phyloP scores from a whole-genome alignment of 352 stramenopile genomes.

The Pythium folliculosum region DNA sequence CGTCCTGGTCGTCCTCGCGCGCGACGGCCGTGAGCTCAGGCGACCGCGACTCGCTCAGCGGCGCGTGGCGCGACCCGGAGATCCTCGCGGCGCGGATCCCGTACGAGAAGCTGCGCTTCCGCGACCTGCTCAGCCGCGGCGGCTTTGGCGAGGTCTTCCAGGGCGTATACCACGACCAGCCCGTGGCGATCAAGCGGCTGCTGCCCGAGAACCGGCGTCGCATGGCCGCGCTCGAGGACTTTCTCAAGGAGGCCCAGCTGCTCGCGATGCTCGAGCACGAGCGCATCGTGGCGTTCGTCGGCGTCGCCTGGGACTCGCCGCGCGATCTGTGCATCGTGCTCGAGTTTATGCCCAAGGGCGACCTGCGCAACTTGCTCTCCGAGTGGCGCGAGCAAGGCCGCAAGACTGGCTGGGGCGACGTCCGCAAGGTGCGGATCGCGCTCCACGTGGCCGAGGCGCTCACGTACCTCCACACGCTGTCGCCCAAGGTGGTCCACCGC shows the following conservation, averaged over 20 bases:
- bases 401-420: slow-evolving; percentile 17
- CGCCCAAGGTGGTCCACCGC: slow-evolving; percentile 73
- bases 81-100: slow-evolving; percentile 52
- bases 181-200: slow-evolving; percentile 56
- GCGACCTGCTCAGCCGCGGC: slow-evolving; percentile 44
- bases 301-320: slow-evolving; percentile 41
- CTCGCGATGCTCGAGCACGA: slow-evolving; percentile 42
- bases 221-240: slow-evolving; percentile 48
- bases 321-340: slow-evolving; percentile 37
- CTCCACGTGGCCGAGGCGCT: slow-evolving; percentile 60
- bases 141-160: slow-evolving; percentile 51
- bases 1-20: slow-evolving; percentile 15
- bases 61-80: slow-evolving; percentile 47
- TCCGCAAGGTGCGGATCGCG: slow-evolving; percentile 49
- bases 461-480: slow-evolving; percentile 62
- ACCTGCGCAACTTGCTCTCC: slow-evolving; percentile 35
- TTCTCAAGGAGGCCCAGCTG: slow-evolving; percentile 54
- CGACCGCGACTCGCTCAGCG: slow-evolving; percentile 29
- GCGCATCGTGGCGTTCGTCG: slow-evolving; percentile 41
- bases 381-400: slow-evolving; percentile 22
- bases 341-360: slow-evolving; percentile 41
- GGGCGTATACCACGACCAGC: slow-evolving; percentile 37
- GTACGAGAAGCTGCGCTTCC: slow-evolving; percentile 40
- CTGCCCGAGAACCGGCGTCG: slow-evolving; percentile 41
- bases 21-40: slow-evolving; percentile 6